Conservation (phyloP, 2,329 filamentous ascomycete genomes). For the Metarhizium guizhouense region DNA sequence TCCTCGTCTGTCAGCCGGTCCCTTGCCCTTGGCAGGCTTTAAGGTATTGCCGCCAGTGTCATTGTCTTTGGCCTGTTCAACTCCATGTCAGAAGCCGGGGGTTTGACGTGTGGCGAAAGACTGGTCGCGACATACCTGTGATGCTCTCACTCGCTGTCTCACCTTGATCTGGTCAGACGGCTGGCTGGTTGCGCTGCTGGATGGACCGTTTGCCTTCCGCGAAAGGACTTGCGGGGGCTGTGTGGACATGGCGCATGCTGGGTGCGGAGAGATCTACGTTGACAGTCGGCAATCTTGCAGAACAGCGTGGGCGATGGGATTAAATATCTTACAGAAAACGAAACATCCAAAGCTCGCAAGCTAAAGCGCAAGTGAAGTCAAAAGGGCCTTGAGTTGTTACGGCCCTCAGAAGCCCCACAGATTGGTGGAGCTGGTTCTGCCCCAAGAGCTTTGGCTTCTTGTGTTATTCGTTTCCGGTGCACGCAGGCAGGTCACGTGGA, state of each 20-base stretch:
- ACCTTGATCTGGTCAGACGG: slow-evolving; percentile 13
- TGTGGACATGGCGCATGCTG: slow-evolving; percentile 27
- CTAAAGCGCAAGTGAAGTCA: background rate
- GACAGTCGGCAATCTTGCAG: background rate
- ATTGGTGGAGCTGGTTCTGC: background rate
- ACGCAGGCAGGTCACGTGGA: background rate
- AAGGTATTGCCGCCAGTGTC: slow-evolving; percentile 13
- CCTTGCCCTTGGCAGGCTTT: slow-evolving; percentile 15
- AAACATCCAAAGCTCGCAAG: background rate
- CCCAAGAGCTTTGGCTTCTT: background rate
- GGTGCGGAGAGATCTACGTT: background rate
- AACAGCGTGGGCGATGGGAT: background rate
- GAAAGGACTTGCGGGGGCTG: slow-evolving; percentile 26
- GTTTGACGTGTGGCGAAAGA: background rate
- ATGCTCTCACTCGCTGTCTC: slow-evolving; percentile 10
- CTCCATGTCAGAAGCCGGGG: background rate
- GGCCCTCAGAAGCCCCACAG: background rate
- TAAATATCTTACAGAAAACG: background rate
- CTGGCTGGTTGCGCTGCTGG: slow-evolving; percentile 15
- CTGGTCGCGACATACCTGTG: background rate
- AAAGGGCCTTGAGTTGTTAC: background rate
- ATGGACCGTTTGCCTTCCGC: slow-evolving; percentile 25
- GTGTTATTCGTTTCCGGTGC: background rate
- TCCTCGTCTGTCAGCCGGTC: slow-evolving; percentile 18
- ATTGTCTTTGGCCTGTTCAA: slow-evolving; percentile 14